Conservation (phyloP, 768 basidiomycete genomes). For the Cubamyces sp. region DNA sequence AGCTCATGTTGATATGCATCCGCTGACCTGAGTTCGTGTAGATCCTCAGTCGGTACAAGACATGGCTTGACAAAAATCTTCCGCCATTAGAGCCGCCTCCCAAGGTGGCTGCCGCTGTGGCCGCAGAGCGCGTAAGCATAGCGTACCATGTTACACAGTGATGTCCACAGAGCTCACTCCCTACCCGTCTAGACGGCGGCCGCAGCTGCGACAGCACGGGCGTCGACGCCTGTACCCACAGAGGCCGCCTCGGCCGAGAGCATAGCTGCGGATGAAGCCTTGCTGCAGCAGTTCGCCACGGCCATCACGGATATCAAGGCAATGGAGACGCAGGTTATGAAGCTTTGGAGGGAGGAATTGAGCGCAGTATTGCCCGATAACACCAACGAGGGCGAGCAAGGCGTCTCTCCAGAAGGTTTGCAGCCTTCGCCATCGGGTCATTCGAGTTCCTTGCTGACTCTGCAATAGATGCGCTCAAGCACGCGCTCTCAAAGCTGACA, state of each 20-base stretch:
- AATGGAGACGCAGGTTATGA: constrained; percentile 54
- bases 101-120: constrained; percentile 39
- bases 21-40: constrained; percentile 35
- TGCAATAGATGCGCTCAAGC: constrained; percentile 55
- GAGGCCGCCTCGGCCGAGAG: constrained; percentile 60
- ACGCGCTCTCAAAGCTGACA: constrained; percentile 52
- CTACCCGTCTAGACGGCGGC: constrained; percentile 21
- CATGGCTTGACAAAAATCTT: constrained; percentile 71
- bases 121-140: constrained; percentile 40
- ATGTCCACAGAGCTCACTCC: neutral
- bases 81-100: constrained; percentile 45
- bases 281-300: constrained; percentile 67
- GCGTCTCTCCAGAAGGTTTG: constrained; percentile 58
- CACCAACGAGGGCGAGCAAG: constrained; percentile 29
- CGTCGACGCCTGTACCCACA: constrained; percentile 54
- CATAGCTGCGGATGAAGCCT: constrained; percentile 62
- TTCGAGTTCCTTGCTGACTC: neutral
- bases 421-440: neutral
- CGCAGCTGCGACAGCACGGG: constrained; percentile 42
- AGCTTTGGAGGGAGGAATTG: constrained; percentile 74
- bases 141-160: neutral
- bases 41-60: constrained; percentile 80
- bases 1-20: constrained; percentile 3
- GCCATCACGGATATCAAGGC: constrained; percentile 68
- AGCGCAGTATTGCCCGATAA: constrained; percentile 59